Evolutionary conservation across 2,329 filamentous ascomycete species (phyloP).

Genomic region (Blastomyces silverae): DNA sequence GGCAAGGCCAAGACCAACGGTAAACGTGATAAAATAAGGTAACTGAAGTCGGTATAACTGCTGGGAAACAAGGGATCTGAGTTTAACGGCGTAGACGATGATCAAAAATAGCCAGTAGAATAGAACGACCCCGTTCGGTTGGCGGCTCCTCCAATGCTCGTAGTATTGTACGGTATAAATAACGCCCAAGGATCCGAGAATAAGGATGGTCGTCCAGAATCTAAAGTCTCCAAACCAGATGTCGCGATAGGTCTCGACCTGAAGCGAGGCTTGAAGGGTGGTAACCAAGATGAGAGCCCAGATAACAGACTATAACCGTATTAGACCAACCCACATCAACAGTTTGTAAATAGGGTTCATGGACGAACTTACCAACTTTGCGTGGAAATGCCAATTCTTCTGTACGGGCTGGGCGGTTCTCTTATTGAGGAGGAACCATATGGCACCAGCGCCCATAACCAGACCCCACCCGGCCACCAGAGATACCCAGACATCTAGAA

Average conservation of each 20-base stretch:
- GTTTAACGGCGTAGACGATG: conserved; percentile 70
- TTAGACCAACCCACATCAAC: conserved; percentile 6
- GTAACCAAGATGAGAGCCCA: conserved; percentile 61
- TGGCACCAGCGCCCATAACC: conserved; percentile 64
- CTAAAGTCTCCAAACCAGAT: conserved; percentile 77
- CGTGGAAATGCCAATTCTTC: conserved; percentile 89
- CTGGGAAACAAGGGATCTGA: conserved; percentile 77
- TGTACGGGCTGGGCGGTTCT: conserved; percentile 59
- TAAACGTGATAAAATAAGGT: conserved; percentile 72
- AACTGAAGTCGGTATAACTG: conserved; percentile 59
- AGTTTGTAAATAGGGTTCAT: neutral
- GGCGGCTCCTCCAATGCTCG: conserved; percentile 74
- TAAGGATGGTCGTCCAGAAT: conserved; percentile 71
- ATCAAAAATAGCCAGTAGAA: conserved; percentile 89
- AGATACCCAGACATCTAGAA: conserved; percentile 84
- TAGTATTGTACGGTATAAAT: conserved; percentile 77
- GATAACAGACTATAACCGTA: conserved; percentile 51
- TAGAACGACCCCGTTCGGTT: conserved; percentile 79
- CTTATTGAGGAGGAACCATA: conserved; percentile 71
- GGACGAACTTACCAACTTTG: conserved; percentile 64
- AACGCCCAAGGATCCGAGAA: conserved; percentile 63
- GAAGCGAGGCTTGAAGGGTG: conserved; percentile 65
- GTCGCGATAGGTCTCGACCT: conserved; percentile 61
- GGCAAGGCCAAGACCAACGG: conserved; percentile 63
- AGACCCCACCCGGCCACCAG: conserved; percentile 72